phyloP scores from a whole-genome alignment of 2,329 filamentous ascomycete genomes.

The Alternaria sp. region DNA sequence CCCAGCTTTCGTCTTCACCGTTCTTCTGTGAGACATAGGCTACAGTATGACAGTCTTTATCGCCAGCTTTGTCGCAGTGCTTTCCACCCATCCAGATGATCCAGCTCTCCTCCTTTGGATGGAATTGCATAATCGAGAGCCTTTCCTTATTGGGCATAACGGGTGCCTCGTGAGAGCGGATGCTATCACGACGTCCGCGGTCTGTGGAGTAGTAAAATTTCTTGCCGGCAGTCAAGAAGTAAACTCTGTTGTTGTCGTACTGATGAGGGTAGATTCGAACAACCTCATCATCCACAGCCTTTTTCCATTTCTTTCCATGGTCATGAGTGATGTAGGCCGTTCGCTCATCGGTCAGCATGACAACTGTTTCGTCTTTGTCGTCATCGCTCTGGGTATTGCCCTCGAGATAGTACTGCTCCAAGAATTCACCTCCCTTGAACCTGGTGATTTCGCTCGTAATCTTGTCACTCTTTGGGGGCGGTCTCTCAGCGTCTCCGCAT shows the following conservation, averaged over 20 bases:
- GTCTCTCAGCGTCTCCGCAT: conserved; percentile 69
- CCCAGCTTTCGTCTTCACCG: conserved; percentile 72
- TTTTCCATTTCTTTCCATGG: conserved; percentile 88
- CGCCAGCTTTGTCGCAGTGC: conserved; percentile 67
- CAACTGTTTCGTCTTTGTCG: conserved; percentile 76
- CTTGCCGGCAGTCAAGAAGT: conserved; percentile 76
- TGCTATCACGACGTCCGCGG: conserved; percentile 68
- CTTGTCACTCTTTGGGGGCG: conserved; percentile 69
- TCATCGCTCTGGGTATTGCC: conserved; percentile 71
- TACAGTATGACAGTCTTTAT: conserved; percentile 70
- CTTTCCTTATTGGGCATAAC: conserved; percentile 62
- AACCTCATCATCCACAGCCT: conserved; percentile 74
- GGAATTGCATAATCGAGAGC: conserved; percentile 74
- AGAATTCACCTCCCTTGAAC: conserved; percentile 68
- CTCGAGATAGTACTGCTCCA: conserved; percentile 78
- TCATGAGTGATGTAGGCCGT: conserved; percentile 79
- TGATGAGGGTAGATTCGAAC: conserved; percentile 76
- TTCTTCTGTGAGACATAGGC: conserved; percentile 82
- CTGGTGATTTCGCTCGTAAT: conserved; percentile 67
- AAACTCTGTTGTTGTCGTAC: conserved; percentile 85
- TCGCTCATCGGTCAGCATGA: conserved; percentile 66
- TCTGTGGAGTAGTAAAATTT: conserved; percentile 83
- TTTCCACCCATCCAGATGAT: conserved; percentile 84
- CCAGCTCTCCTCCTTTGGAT: conserved; percentile 82
- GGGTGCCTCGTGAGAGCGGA: conserved; percentile 77